phyloP scores from a whole-genome alignment of 2,329 filamentous ascomycete genomes.

The Ceratocystis variospora region DNA sequence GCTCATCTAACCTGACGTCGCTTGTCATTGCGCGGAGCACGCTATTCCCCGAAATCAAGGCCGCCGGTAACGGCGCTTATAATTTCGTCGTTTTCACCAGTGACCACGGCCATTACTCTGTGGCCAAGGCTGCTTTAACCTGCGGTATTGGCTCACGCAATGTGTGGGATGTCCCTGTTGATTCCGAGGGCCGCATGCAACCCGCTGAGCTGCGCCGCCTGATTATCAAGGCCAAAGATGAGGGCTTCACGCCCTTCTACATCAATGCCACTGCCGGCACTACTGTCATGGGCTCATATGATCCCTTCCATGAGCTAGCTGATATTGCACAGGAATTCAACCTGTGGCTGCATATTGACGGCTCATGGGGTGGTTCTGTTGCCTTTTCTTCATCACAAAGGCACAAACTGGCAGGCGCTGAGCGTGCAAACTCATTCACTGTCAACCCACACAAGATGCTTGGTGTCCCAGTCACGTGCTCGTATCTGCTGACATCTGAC shows the following conservation, averaged over 20 bases:
- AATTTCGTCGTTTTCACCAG: conserved; percentile 78
- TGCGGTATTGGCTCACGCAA: conserved; percentile 65
- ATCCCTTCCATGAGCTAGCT: conserved; percentile 59
- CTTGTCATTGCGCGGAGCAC: conserved; percentile 80
- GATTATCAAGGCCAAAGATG: conserved; percentile 45
- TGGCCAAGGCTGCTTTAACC: conserved; percentile 89
- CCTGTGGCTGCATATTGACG: conserved; percentile 90
- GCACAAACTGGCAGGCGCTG: conserved; percentile 52
- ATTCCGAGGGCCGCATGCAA: conserved; percentile 58
- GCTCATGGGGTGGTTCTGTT: conserved; percentile 75
- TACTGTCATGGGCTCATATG: conserved; percentile 81
- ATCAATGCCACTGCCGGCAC: conserved; percentile 93
- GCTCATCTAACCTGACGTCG: conserved; percentile 70
- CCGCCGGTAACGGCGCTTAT: conserved; percentile 48
- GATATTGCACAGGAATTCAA: conserved; percentile 55
- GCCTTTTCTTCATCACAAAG: conserved; percentile 57
- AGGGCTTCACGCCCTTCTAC: conserved; percentile 75
- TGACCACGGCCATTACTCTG: conserved; percentile 80
- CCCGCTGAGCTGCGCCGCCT: conserved; percentile 48
- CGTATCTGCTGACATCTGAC: conserved; percentile 70
- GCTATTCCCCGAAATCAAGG: conserved; percentile 66
- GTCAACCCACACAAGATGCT: conserved; percentile 98
- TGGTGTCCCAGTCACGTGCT: conserved; percentile 78
- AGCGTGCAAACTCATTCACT: conserved; percentile 68
- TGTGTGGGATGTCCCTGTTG: conserved; percentile 63